Percentiles rank a stretch among this genome's conserved stretches.
Evolutionary conservation across 768 basidiomycete species (phyloP).

Genomic region (Ramaria sp.): DNA sequence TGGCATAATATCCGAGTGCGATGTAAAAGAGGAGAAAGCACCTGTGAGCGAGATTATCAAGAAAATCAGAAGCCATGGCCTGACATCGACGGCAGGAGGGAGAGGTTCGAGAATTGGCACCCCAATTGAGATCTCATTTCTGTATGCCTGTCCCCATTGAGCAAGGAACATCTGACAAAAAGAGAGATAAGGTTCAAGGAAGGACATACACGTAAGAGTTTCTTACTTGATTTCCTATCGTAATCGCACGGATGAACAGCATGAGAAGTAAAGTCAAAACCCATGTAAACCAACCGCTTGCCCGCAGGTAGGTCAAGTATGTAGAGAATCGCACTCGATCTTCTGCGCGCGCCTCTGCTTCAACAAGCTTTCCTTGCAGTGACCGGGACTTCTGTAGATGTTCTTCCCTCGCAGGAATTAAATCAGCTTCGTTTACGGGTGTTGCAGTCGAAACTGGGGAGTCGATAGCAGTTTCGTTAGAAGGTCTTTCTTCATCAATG

Average conservation of each 20-base stretch:
- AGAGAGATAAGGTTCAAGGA: not conserved
- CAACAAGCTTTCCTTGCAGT: conserved; percentile 44
- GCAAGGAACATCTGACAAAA: conserved; percentile 48
- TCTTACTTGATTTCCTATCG: conserved; percentile 46
- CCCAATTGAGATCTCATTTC: conserved; percentile 14
- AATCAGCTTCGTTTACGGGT: not conserved
- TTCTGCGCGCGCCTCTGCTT: conserved; percentile 55
- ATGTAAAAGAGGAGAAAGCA: conserved; percentile 46
- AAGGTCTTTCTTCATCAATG: conserved; percentile 7
- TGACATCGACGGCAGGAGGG: conserved; percentile 47
- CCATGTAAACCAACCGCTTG: conserved; percentile 50
- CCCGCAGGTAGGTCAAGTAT: conserved; percentile 53
- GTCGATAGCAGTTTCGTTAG: not conserved
- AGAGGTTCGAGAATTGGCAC: conserved; percentile 19
- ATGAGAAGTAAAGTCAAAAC: conserved; percentile 39
- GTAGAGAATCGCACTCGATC: conserved; percentile 49
- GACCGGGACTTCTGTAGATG: not conserved
- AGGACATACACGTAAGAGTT: not conserved
- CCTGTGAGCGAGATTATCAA: conserved; percentile 51
- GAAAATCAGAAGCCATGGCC: conserved; percentile 58
- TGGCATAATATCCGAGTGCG: conserved; percentile 55
- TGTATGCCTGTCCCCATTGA: conserved; percentile 59
- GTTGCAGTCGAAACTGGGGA: conserved; percentile 5
- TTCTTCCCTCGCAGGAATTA: not conserved
- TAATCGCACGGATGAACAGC: conserved; percentile 43